A percentile compares a stretch with the other conserved stretches of the same genome.
phyloP scores from a whole-genome alignment of 176 grass and related monocot genomes.

The Tillandsia leiboldiana region DNA sequence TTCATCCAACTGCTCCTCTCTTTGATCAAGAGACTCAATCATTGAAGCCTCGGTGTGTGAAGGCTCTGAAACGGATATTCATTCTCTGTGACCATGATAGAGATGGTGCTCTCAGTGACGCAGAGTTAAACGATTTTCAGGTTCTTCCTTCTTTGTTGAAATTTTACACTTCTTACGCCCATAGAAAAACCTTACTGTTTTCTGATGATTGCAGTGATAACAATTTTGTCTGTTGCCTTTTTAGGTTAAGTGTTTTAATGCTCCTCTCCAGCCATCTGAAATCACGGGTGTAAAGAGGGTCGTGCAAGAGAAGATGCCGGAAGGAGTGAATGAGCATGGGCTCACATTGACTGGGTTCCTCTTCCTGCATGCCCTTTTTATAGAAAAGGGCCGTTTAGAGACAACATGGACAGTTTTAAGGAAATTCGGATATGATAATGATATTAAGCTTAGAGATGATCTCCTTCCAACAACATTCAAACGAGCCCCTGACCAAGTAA shows the following conservation, averaged over 20 bases:
- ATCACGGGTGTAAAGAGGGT: constrained; percentile 89
- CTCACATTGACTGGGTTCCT: constrained; percentile 94
- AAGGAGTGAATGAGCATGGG: constrained; percentile 71
- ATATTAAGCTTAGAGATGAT: constrained; percentile 90
- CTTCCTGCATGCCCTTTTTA: constrained; percentile 93
- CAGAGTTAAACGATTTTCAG: constrained; percentile 96
- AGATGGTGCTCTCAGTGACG: constrained; percentile 87
- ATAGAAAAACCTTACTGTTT: background rate
- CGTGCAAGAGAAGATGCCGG: constrained; percentile 96
- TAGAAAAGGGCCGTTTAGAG: constrained; percentile 93
- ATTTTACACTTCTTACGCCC: background rate
- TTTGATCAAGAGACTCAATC: constrained; percentile 93
- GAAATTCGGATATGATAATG: constrained; percentile 96
- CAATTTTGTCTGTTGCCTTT: constrained; percentile 9
- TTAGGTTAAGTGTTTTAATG: constrained; percentile 84
- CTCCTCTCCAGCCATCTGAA: constrained; percentile 85
- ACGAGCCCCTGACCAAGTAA: constrained; percentile 90
- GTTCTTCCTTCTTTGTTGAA: constrained; percentile 20
- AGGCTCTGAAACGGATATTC: constrained; percentile 89
- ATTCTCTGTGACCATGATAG: constrained; percentile 82
- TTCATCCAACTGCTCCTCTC: constrained; percentile 84
- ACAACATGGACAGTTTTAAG: constrained; percentile 96
- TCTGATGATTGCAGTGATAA: constrained; percentile 12
- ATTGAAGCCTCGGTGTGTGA: constrained; percentile 82
- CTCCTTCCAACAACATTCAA: constrained; percentile 65